Conservation (phyloP, 2,329 filamentous ascomycete species). For the Sarocladiaceae sp. region DNA sequence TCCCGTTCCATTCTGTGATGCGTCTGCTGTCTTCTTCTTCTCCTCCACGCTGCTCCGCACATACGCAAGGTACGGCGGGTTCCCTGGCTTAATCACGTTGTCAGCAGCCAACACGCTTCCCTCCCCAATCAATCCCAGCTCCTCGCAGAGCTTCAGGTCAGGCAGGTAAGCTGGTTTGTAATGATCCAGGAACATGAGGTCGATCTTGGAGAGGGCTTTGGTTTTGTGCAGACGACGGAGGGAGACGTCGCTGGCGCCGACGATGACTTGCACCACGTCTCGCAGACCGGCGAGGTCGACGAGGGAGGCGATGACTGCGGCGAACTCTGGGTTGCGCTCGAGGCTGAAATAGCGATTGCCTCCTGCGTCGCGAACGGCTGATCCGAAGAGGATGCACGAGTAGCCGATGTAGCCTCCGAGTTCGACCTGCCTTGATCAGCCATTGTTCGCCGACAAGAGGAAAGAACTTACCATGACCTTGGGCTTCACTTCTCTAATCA, state of each 20-base stretch:
- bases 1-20: slow-evolving; percentile 11
- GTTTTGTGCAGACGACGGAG: slow-evolving; percentile 54
- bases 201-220: slow-evolving; percentile 53
- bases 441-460: not conserved
- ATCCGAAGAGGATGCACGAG: slow-evolving; percentile 71
- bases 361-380: slow-evolving; percentile 58
- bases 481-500: slow-evolving; percentile 65
- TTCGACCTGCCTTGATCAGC: slow-evolving; percentile 49
- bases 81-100: slow-evolving; percentile 68
- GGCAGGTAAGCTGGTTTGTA: slow-evolving; percentile 71
- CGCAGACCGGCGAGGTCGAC: slow-evolving; percentile 70
- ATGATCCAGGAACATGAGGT: slow-evolving; percentile 77
- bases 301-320: slow-evolving; percentile 63
- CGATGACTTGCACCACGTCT: slow-evolving; percentile 64
- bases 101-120: slow-evolving; percentile 65
- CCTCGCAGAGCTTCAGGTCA: slow-evolving; percentile 74
- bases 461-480: slow-evolving; percentile 50
- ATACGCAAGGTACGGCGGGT: slow-evolving; percentile 67
- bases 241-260: slow-evolving; percentile 65
- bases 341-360: slow-evolving; percentile 66
- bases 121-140: slow-evolving; percentile 57
- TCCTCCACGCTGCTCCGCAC: slow-evolving; percentile 60
- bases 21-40: slow-evolving; percentile 36
- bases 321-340: slow-evolving; percentile 71
- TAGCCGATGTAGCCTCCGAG: slow-evolving; percentile 80